These are phyloP conservation scores for Plasmodium knowlesi DNA, from an alignment of 169 alveolate species.

Conservation along the genomic window DNA sequence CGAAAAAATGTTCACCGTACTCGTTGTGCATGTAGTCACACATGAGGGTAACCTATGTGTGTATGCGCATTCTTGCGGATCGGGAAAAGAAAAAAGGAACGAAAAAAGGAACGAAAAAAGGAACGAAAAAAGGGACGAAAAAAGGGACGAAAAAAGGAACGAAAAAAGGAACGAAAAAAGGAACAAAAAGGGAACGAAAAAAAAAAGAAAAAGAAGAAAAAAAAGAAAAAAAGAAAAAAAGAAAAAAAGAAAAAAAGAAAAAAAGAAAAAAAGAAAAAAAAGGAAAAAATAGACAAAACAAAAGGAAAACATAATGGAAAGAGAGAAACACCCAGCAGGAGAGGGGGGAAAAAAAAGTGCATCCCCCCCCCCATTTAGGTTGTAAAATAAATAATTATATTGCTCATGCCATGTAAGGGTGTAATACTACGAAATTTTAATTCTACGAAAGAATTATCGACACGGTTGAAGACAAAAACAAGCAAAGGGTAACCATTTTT, in stretches of 20 bases:
- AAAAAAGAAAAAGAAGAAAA: background rate
- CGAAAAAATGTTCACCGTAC: background rate
- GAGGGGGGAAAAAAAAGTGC: background rate
- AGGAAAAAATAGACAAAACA: background rate
- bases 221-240: background rate
- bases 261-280: background rate
- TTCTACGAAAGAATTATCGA: conserved; percentile 5
- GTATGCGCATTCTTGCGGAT: background rate
- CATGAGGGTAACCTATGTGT: background rate
- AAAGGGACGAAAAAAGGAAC: no score
- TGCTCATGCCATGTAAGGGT: background rate
- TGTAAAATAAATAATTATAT: background rate
- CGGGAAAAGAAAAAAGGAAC: background rate
- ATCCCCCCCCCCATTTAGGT: background rate
- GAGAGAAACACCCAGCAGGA: background rate
- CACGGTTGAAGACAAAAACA: background rate
- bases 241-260: background rate
- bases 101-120: background rate
- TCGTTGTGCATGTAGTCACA: background rate
- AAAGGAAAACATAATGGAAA: background rate
- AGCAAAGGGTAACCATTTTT: background rate
- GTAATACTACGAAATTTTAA: background rate
- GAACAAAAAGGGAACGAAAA: background rate
- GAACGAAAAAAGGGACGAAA: background rate
- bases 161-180: background rate